Base-by-base conservation (phyloP, 2,329 filamentous ascomycete species). In the Botryotinia convoluta region DNA sequence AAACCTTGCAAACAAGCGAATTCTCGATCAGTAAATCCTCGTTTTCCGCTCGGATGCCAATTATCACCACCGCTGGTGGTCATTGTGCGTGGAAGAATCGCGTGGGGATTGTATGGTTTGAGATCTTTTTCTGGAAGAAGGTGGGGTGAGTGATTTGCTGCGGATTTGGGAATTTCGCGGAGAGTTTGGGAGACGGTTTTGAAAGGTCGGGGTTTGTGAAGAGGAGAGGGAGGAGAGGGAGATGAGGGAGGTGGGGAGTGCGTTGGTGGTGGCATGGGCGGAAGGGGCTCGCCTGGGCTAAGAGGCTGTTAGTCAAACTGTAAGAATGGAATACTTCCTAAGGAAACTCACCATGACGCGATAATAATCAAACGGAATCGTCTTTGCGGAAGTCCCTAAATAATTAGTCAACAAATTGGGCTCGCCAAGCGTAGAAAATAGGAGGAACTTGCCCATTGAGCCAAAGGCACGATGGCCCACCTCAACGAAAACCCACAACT, bases 1-100 rank as follows among this genome's bases (percentile, higher is more conserved):
- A 96, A 96, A 0, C 90, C 90, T 76, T 94, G 91, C 0, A 96
- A 80, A 3, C 85, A 85, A 0, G 93, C 92, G 37, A 89, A 86
- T 79, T 97, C 93, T 0, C 82, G 83, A n/a, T 68, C 26, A 1
- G 91, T 95, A 65, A 92, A 91, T 0, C 86, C 84, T 0, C 93
- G 83, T 1, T 78, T 81, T 0, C 92, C 93, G 35, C 83, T 86
- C 1, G 89, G 92, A 77, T 95, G 91, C 71, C 90, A 89, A 45
- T 91, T 89, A 3, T 85, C 83, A 0, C 87, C 86, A 0, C 90
- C 90, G 0, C 87, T 87, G 16, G 88, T 90, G 0, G 91, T 94
- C 74, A 95, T 89, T 0, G 88, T 90, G 1, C 85, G 83, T 0
- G 84, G 84, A 0, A 91, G 85, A 6, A 83, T 84, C 0, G 79